Base-by-base conservation (phyloP, 768 basidiomycete genomes). In the Albatrellus ellisii region DNA sequence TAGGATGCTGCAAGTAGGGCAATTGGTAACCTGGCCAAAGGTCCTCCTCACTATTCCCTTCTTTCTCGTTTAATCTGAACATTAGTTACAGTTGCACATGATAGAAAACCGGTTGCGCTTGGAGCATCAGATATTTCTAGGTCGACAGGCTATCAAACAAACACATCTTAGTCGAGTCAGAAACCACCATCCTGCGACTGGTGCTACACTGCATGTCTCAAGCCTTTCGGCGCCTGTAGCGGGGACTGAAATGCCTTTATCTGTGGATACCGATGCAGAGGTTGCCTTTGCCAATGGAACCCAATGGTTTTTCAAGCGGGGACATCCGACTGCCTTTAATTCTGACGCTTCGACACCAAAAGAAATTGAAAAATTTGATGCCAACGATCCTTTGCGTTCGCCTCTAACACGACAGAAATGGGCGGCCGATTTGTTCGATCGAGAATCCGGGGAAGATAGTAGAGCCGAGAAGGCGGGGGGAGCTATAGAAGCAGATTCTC, bases 1-100 rank as follows among this genome's bases (percentile, higher is more conserved):
- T 46, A 67, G 89, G 46, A 90, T 97, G 88, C 73, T 95, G 46
- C 65, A 66, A 42, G 84, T 89, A 0, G 95, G 95, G 9, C 70
- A 95, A 61, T 57, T 75, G 8, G 94, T 90, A 22, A 86, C 95
- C n/a, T 99, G 90, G 90, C 94, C 95, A 0, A 97, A 94, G 66
- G 86, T 94, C 49, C 44, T 64, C 39, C 20, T 29, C 9, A 7
- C 20, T 37, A 6, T 4, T 37, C 15, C 26, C 22, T 21, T 22
- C 21, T 9, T 12, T 14, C 14, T 12, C 8, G 6, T 28, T n/a
- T 29, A 27, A 4, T 29, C 14, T 43, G 34, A 12, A 46, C 29
- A 12, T n/a, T 15, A 20, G 29, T 15, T 9, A 24, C 52, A 92
- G 90, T 62, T 95, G 11, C 89, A 88, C 52, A 97, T 98, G 75